phyloP scores from a whole-genome alignment of 805 yeast species.

The Brettanomyces anomalus region DNA sequence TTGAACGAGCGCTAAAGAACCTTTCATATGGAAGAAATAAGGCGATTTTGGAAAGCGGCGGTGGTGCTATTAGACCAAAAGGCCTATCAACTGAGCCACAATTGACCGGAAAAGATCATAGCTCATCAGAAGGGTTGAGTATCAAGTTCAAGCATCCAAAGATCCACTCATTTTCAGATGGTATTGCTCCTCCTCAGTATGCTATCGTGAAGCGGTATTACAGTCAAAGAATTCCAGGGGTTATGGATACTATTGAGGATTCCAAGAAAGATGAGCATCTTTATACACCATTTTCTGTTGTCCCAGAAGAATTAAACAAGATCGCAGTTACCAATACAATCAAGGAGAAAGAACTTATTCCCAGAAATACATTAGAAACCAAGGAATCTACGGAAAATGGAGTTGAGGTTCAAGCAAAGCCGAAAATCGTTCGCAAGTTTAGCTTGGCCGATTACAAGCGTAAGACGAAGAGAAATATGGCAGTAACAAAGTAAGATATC shows the following conservation, averaged over 20 bases:
- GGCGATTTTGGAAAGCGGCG: neutral
- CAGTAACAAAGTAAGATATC: no score
- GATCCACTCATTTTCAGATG: slow-evolving; percentile 9
- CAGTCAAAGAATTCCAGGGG: neutral
- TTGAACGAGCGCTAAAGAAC: slow-evolving; percentile 3
- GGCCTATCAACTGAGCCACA: neutral
- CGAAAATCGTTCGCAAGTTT: slow-evolving; percentile 44
- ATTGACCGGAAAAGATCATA: neutral
- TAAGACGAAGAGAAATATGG: slow-evolving; percentile 9
- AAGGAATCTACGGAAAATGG: neutral
- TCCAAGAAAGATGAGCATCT: neutral
- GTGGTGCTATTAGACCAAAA: neutral
- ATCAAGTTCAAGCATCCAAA: neutral
- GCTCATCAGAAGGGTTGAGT: neutral
- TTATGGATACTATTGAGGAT: neutral
- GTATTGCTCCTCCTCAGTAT: slow-evolving; percentile 15
- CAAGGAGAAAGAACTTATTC: no score
- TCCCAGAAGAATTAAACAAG: neutral
- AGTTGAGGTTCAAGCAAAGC: slow-evolving; percentile 13
- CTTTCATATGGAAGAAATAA: neutral
- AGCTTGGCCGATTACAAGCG: slow-evolving; percentile 67
- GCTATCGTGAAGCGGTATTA: slow-evolving; percentile 14
- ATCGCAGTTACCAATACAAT: neutral
- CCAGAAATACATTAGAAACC: neutral
- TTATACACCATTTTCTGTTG: slow-evolving; percentile 3